Conservation (phyloP, 495 filamentous ascomycete species). For the Podospora fimiseda region DNA sequence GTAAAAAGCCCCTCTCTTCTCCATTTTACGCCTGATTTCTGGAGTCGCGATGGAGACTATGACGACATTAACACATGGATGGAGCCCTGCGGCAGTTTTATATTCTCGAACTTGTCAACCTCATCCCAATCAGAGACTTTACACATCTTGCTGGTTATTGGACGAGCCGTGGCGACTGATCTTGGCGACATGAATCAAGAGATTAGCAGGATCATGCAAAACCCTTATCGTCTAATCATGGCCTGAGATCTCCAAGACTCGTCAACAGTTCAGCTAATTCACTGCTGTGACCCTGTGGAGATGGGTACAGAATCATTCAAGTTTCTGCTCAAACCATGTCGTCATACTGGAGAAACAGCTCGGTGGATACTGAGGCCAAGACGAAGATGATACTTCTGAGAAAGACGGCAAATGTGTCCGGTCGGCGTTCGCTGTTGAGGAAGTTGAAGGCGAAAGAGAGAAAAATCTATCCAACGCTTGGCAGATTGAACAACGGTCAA, state of each 20-base stretch:
- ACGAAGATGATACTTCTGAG: not conserved
- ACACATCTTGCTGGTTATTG: too few species aligned
- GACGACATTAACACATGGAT: constrained; percentile 27
- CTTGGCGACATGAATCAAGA: too few species aligned
- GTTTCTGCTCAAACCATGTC: not conserved
- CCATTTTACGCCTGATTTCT: constrained; percentile 1
- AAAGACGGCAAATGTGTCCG: not conserved
- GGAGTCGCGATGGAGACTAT: not conserved
- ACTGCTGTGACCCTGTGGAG: not conserved
- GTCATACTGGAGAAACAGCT: not conserved
- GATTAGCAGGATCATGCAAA: too few species aligned
- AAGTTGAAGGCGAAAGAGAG: not conserved
- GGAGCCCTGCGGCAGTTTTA: not conserved
- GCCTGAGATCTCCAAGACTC: not conserved
- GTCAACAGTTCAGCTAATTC: not conserved
- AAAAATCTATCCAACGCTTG: not conserved
- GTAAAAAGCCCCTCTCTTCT: constrained; percentile 1
- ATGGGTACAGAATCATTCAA: not conserved
- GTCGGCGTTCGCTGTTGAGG: constrained; percentile 3
- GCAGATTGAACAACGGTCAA: too few species aligned
- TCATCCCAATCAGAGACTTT: too few species aligned
- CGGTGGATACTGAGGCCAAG: not conserved
- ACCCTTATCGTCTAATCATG: not conserved
- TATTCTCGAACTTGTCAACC: too few species aligned
- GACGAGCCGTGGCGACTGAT: too few species aligned